A percentile compares a stretch with the other conserved stretches of the same genome.
Conservation (phyloP, 1,284 basidiomycete genomes). For the Cutaneotrichosporon mucoides region DNA sequence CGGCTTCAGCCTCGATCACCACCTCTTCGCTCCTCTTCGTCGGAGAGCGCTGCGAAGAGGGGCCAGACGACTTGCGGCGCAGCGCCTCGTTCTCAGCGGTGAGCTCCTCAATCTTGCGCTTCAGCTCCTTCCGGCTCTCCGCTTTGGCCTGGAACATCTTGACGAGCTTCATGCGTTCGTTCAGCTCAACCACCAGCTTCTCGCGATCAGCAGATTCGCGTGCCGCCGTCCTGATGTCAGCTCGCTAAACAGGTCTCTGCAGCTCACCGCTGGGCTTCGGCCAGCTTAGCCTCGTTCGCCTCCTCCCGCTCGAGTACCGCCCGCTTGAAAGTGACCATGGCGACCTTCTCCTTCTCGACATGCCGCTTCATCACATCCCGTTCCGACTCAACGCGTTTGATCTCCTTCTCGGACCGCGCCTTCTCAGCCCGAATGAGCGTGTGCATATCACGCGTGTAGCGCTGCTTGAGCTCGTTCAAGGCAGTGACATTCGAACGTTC, state of each 20-base stretch:
- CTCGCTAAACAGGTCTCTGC: too few relatives aligned
- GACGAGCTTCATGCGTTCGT: conserved; percentile 27
- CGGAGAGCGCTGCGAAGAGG: too few relatives aligned
- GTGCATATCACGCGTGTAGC: background rate
- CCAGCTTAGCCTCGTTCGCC: conserved; percentile 16
- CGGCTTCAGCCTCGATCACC: too few relatives aligned
- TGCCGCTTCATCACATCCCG: conserved; percentile 22
- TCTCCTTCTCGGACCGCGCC: conserved; percentile 6
- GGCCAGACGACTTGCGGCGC: background rate
- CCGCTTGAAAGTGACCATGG: background rate
- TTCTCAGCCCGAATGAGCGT: conserved; percentile 15
- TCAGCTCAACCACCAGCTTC: conserved; percentile 14
- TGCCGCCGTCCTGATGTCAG: conserved; percentile 9
- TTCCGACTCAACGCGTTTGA: conserved; percentile 19
- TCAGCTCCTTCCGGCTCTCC: conserved; percentile 25
- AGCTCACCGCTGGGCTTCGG: conserved; percentile 16
- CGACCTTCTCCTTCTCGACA: conserved; percentile 27
- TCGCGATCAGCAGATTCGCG: conserved; percentile 16
- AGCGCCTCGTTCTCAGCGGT: conserved; percentile 21
- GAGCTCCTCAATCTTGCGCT: conserved; percentile 21
- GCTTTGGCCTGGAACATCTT: conserved; percentile 26
- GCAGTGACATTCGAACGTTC: conserved; percentile 12
- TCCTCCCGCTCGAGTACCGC: conserved; percentile 23
- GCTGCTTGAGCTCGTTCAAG: conserved; percentile 11
- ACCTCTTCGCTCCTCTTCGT: too few relatives aligned